phyloP scores from a whole-genome alignment of 306 rosid genomes.

The Abrus pulchellus region DNA sequence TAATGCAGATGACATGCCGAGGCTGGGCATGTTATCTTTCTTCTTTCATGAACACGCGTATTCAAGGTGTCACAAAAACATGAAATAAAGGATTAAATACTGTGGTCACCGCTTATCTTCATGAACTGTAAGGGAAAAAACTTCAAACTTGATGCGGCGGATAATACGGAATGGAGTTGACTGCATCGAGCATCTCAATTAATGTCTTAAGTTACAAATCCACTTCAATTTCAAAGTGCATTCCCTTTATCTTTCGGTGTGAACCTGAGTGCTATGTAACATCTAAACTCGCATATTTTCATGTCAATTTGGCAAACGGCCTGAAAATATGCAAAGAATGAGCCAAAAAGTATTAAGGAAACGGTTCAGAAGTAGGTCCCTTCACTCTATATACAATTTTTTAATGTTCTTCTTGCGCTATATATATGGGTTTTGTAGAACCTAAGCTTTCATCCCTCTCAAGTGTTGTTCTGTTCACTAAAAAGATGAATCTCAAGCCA shows the following conservation, averaged over 20 bases:
- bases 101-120: not conserved
- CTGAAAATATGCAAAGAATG: not conserved
- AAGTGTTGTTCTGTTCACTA: not conserved
- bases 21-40: not conserved
- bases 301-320: not conserved
- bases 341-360: not conserved
- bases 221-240: not conserved
- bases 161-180: not conserved
- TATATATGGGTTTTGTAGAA: conserved; percentile 4
- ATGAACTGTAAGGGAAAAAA: not conserved
- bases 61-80: conserved; percentile 19
- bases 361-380: not conserved
- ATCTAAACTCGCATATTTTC: not conserved
- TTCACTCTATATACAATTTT: not conserved
- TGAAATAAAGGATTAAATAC: not conserved
- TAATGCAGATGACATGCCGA: conserved; percentile 3
- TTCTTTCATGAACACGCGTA: conserved; percentile 31
- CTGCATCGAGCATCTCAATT: not conserved
- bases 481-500: conserved; percentile 41
- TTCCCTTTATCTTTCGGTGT: not conserved
- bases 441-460: conserved; percentile 33
- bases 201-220: not conserved
- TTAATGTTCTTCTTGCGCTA: not conserved
- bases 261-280: not conserved
- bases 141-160: not conserved